Evolutionary conservation across 2,329 filamentous ascomycete genomes (phyloP).

Genomic region (Colletotrichum zoysiae): DNA sequence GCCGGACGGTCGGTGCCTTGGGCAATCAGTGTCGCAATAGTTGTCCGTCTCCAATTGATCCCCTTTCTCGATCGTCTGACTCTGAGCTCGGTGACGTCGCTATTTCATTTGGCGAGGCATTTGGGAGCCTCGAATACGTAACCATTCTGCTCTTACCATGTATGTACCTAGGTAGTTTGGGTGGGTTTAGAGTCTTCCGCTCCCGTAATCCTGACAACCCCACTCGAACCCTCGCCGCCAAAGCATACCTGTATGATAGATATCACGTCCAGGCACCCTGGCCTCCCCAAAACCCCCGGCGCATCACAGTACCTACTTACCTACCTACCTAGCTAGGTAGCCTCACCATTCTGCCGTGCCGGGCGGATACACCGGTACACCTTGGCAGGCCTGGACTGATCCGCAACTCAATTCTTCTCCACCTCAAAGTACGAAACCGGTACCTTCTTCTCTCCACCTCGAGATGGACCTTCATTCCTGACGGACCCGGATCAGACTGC

Average conservation of each 20-base stretch:
- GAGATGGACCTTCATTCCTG: slow-evolving; percentile 15
- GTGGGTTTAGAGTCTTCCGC: slow-evolving; percentile 4
- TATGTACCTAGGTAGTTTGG: not conserved
- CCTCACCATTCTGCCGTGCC: slow-evolving; percentile 6
- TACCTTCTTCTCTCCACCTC: slow-evolving; percentile 14
- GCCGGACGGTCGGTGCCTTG: slow-evolving; percentile 12
- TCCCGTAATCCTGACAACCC: slow-evolving; percentile 14
- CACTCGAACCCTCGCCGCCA: not conserved
- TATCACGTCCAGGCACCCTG: not conserved
- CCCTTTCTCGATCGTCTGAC: slow-evolving; percentile 10
- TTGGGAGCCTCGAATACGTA: not conserved
- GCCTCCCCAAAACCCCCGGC: not conserved
- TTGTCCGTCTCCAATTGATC: not conserved
- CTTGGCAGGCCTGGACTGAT: slow-evolving; percentile 32
- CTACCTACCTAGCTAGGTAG: too few species aligned
- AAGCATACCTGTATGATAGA: not conserved
- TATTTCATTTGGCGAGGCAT: not conserved
- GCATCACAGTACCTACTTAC: not conserved
- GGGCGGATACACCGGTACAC: slow-evolving; percentile 22
- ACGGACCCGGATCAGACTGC: not conserved
- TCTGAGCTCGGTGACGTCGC: slow-evolving; percentile 23
- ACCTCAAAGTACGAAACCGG: slow-evolving; percentile 13
- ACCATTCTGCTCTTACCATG: not conserved
- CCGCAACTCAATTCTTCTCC: slow-evolving; percentile 16
- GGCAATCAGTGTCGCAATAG: not conserved